Base-by-base conservation (phyloP, 805 yeast species). In the Suhomyces tanzawaensis region DNA sequence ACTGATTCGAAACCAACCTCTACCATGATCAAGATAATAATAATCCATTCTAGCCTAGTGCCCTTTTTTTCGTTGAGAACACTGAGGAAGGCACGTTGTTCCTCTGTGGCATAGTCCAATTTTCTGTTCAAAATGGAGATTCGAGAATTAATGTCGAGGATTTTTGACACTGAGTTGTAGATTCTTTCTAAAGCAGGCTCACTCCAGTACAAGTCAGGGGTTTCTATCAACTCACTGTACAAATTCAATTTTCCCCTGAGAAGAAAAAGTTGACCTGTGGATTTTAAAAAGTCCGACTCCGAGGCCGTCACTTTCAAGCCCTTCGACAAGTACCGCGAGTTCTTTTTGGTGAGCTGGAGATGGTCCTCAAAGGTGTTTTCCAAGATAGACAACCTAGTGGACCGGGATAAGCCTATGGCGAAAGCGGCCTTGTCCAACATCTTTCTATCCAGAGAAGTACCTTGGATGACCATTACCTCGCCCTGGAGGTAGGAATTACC, bases 161-260 rank as follows among this genome's bases (percentile, higher is more conserved):
- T 77, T 33, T 74, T 74, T 0, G 95, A 83, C 6, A 87, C 79
- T 14, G 77, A 72, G 34, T 80, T 76, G 58, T 87, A 90, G 7
- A 88, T 78, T 37, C 72, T 72, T 54, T 90, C 97, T 37, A 90
- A 66, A 23, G 79, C 78, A 1, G 96, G 95, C 54, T 89, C 96
- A 32, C 87, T 76, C 97, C 97, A 90, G 60, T 89, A 90, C 29
- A 88, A 62, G 57, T 90, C 97, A 0, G 97, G 97, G 0, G 95
- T 87, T 50, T 89, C 96, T 21, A 87, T 86, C 42, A 90, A 71
- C 52, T 89, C 96, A 7, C 91, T 84, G 58, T 90, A 88, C 22
- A 90, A 64, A 50, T 90, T 90, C 48, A 90, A 70, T 48, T 83
- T 83, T 1, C 95, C 96, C 42, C 97, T 67, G 11, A 90, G 66